Conservation (phyloP, 2,329 filamentous ascomycete species). For the Phialophora chinensis region DNA sequence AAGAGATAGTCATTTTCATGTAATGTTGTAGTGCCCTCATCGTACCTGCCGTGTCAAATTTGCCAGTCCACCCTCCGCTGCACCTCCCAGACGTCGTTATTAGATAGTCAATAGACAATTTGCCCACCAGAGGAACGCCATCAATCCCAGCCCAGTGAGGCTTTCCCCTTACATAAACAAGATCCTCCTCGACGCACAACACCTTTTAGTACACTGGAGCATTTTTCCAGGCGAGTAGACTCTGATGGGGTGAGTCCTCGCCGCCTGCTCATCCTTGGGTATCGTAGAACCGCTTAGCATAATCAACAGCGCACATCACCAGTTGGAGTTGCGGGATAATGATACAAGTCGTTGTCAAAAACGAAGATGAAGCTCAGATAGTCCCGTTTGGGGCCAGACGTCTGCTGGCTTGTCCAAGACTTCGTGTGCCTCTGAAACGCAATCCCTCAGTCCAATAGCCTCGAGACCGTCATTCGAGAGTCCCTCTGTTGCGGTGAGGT, state of each 20-base stretch:
- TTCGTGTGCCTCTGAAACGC: background rate
- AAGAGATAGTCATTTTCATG: background rate
- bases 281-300: slow-evolving; percentile 7
- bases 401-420: background rate
- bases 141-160: background rate
- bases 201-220: background rate
- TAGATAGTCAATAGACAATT: background rate
- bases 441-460: slow-evolving; percentile 28
- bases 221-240: background rate
- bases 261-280: slow-evolving; percentile 5
- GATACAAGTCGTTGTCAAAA: slow-evolving; percentile 6
- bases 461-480: slow-evolving; percentile 32
- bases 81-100: background rate
- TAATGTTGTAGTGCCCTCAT: background rate
- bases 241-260: background rate
- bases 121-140: background rate
- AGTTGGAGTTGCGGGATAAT: background rate
- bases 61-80: background rate
- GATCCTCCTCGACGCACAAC: background rate
- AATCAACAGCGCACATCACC: background rate
- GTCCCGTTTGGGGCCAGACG: background rate
- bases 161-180: background rate
- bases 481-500: slow-evolving; percentile 22
- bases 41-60: background rate
- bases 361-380: background rate